phyloP scores from a whole-genome alignment of 306 rosid genomes.

The Prunus mongolica region DNA sequence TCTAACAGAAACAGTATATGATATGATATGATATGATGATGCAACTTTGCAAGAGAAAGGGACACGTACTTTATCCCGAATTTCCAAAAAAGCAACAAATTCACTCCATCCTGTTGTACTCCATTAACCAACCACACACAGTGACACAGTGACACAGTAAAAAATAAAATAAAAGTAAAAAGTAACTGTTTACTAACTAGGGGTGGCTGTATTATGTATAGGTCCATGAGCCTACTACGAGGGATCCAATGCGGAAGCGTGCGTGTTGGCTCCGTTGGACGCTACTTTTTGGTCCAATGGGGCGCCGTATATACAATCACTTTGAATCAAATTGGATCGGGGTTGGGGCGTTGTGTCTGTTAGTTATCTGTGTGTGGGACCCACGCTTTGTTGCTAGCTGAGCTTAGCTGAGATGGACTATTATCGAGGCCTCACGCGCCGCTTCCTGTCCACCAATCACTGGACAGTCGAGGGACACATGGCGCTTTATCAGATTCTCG shows the following conservation, averaged over 20 bases:
- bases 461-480: conserved; percentile 23
- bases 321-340: conserved; percentile 10
- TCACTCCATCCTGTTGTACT: neutral
- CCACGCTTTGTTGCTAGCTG: conserved; percentile 8
- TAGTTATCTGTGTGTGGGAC: neutral
- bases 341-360: neutral
- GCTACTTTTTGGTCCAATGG: neutral
- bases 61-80: no score
- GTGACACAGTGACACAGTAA: neutral
- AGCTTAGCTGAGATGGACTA: conserved; percentile 19
- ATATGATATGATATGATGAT: no score
- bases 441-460: conserved; percentile 42
- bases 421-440: conserved; percentile 77
- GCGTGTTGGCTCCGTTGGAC: conserved; percentile 11
- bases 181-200: neutral
- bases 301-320: conserved; percentile 13
- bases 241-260: conserved; percentile 19
- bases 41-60: no score
- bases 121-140: neutral
- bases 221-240: neutral
- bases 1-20: no score
- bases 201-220: no score
- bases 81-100: no score
- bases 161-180: neutral
- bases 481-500: conserved; percentile 11